Percentiles rank a stretch among this genome's conserved stretches.
phyloP scores from a whole-genome alignment of 306 rosid genomes.

The Pterocarpus macrocarpus region DNA sequence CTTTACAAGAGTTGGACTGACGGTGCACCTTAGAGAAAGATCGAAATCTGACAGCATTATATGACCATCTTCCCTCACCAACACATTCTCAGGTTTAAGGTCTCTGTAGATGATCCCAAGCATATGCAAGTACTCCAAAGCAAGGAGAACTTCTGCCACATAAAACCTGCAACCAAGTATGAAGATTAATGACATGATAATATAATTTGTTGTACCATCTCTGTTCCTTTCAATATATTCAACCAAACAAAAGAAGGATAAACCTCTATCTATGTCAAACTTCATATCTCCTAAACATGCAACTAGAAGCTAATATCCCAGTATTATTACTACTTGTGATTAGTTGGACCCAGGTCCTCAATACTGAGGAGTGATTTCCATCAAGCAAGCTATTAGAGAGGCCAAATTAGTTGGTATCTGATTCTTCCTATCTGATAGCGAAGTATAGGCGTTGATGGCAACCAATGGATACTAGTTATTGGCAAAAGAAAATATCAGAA shows the following conservation, averaged over 20 bases:
- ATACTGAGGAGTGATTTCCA: slow-evolving; percentile 5
- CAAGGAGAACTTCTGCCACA: slow-evolving; percentile 98
- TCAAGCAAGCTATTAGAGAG: not conserved
- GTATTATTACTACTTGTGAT: slow-evolving; percentile 16
- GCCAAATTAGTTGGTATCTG: slow-evolving; percentile 2
- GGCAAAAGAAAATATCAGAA: not conserved
- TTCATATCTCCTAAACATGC: slow-evolving; percentile 4
- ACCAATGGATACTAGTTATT: slow-evolving; percentile 4
- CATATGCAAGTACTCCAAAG: slow-evolving; percentile 98
- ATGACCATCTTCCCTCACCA: slow-evolving; percentile 97
- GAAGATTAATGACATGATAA: slow-evolving; percentile 16
- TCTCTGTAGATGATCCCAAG: slow-evolving; percentile 97
- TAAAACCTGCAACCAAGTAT: slow-evolving; percentile 72
- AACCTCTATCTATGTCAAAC: not conserved
- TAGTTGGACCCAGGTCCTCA: slow-evolving; percentile 17
- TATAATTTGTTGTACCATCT: not conserved
- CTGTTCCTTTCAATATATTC: not conserved
- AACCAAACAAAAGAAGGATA: too few relatives aligned
- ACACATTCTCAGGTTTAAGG: slow-evolving; percentile 96
- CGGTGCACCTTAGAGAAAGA: slow-evolving; percentile 88
- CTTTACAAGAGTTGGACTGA: slow-evolving; percentile 82
- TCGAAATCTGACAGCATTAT: slow-evolving; percentile 98
- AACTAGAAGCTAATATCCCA: not conserved
- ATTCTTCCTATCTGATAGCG: slow-evolving; percentile 6
- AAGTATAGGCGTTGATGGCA: not conserved